These are phyloP conservation scores for Oryza australiensis DNA, from an alignment of 176 grass and related monocot species.

Conservation along the genomic window DNA sequence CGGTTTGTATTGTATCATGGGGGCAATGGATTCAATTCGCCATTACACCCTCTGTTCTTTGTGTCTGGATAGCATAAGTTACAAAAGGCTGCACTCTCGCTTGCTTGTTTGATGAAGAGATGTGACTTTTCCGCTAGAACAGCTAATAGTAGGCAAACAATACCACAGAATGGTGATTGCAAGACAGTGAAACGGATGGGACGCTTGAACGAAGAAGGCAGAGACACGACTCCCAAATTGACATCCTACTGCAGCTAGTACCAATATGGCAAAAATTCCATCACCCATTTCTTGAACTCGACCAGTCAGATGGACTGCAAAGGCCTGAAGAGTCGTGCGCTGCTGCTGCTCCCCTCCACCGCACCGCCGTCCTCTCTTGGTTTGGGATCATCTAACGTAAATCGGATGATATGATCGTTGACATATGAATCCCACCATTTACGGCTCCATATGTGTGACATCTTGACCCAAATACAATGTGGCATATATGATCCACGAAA, in stretches of 20 bases:
- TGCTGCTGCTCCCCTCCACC: too few species aligned
- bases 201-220: not conserved
- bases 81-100: not conserved
- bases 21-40: conserved; percentile 25
- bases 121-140: not conserved
- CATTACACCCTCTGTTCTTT: not conserved
- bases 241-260: not conserved
- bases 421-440: too few species aligned
- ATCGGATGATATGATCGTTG: too few species aligned
- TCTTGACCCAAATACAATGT: too few species aligned
- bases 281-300: too few species aligned
- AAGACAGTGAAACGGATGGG: conserved; percentile 27
- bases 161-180: conserved; percentile 14
- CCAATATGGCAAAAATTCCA: not conserved
- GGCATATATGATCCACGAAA: too few species aligned
- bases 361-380: too few species aligned
- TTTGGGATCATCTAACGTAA: too few species aligned
- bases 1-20: not conserved
- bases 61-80: not conserved
- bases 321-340: too few species aligned
- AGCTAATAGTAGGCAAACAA: not conserved
- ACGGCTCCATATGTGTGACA: too few species aligned
- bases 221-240: not conserved
- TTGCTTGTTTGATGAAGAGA: not conserved
- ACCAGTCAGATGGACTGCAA: too few species aligned